A percentile compares a stretch with the other conserved stretches of the same genome.
phyloP scores from a whole-genome alignment of 176 grass and related monocot genomes.

The Triticum turgidum region DNA sequence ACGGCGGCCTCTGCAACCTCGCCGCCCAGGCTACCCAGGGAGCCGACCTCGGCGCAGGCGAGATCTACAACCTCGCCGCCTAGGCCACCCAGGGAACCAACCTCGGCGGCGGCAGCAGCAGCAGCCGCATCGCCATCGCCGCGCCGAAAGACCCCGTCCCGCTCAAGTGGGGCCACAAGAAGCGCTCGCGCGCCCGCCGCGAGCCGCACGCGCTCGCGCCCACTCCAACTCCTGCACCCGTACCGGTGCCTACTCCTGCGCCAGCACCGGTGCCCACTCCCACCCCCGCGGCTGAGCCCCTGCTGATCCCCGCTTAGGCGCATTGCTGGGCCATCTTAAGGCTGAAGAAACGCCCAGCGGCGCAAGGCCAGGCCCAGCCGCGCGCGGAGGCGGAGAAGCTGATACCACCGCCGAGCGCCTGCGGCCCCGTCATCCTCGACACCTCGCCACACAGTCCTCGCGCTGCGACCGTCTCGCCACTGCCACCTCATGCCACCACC shows the following conservation, averaged over 20 bases:
- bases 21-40: background rate
- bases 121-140: background rate
- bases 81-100: too few species aligned
- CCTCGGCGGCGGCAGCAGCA: background rate
- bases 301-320: constrained; percentile 25
- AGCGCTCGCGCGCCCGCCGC: constrained; percentile 63
- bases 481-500: background rate
- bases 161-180: constrained; percentile 78
- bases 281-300: background rate
- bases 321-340: constrained; percentile 20
- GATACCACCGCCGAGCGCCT: constrained; percentile 50
- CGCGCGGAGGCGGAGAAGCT: constrained; percentile 42
- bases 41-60: background rate
- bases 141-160: constrained; percentile 20
- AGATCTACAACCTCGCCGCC: background rate
- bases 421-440: constrained; percentile 40
- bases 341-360: background rate
- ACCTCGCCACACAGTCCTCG: background rate
- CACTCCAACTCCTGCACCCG: background rate
- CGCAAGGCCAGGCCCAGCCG: background rate
- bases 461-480: too few species aligned
- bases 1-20: too few species aligned
- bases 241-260: background rate
- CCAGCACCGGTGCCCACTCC: background rate
- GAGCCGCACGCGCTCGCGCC: constrained; percentile 9